phyloP scores from a whole-genome alignment of 352 stramenopile genomes.

The Albugo laibachii region DNA sequence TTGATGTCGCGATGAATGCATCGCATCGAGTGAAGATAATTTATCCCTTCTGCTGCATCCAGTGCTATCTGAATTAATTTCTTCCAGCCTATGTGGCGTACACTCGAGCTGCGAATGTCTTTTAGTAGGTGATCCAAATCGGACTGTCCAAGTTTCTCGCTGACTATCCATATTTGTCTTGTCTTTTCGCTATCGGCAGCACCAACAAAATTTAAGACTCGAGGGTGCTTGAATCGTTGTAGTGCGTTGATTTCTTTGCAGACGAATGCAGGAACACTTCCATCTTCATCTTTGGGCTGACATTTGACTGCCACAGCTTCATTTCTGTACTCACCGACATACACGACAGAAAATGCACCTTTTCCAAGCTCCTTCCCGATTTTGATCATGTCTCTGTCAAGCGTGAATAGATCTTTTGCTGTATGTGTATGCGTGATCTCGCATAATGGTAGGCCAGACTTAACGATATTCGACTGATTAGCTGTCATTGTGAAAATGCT shows the following conservation, averaged over 20 bases:
- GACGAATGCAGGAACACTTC: constrained; percentile 49
- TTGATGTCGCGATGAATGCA: constrained; percentile 79
- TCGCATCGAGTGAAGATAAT: constrained; percentile 84
- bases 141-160: constrained; percentile 53
- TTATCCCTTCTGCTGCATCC: constrained; percentile 78
- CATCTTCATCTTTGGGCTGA: constrained; percentile 56
- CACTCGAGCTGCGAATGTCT: constrained; percentile 21
- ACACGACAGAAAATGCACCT: constrained; percentile 69
- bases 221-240: constrained; percentile 8
- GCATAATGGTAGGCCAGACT: no score
- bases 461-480: no score
- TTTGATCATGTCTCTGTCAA: neutral
- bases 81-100: constrained; percentile 35
- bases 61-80: constrained; percentile 41
- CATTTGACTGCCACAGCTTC: constrained; percentile 69
- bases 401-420: no score
- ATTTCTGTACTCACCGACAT: constrained; percentile 43
- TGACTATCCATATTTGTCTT: constrained; percentile 70
- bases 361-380: constrained; percentile 71
- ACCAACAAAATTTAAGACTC: constrained; percentile 8
- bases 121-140: constrained; percentile 54
- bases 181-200: constrained; percentile 27
- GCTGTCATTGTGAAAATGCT: no score
- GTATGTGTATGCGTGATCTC: no score
- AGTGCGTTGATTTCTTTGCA: constrained; percentile 15